Conservation (phyloP, 1,284 basidiomycete species). For the Singerocomus inundabilis region DNA sequence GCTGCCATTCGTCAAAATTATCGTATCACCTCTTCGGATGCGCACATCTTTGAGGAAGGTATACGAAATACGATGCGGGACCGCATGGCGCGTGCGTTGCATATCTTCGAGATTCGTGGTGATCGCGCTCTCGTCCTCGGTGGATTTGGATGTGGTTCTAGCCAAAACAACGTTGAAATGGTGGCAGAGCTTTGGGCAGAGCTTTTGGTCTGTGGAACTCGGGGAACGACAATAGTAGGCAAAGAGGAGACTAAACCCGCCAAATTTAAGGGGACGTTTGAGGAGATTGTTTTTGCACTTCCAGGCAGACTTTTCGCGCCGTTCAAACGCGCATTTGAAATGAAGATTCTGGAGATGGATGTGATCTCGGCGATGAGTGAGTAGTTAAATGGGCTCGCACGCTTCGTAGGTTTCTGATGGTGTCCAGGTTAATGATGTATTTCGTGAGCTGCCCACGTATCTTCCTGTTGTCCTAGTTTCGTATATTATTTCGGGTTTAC, state of each 20-base stretch:
- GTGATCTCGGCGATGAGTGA: constrained; percentile 33
- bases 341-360: constrained; percentile 42
- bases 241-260: constrained; percentile 25
- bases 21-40: constrained; percentile 35
- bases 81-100: constrained; percentile 40
- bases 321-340: constrained; percentile 44
- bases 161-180: constrained; percentile 42
- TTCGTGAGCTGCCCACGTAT: not conserved
- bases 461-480: not conserved
- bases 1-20: constrained; percentile 43
- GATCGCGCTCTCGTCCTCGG: constrained; percentile 46
- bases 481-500: not conserved
- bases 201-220: constrained; percentile 43
- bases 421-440: not conserved
- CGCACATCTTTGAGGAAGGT: constrained; percentile 39
- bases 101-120: constrained; percentile 46
- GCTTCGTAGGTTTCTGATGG: not conserved
- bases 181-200: constrained; percentile 47
- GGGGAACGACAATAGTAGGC: constrained; percentile 17
- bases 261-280: constrained; percentile 42
- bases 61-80: constrained; percentile 39
- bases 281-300: constrained; percentile 46
- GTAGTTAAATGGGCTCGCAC: constrained; percentile 12
- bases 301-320: constrained; percentile 37
- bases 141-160: constrained; percentile 47